Evolutionary conservation across 2,329 filamentous ascomycete genomes (phyloP).

Genomic region (Diaporthe sp.): DNA sequence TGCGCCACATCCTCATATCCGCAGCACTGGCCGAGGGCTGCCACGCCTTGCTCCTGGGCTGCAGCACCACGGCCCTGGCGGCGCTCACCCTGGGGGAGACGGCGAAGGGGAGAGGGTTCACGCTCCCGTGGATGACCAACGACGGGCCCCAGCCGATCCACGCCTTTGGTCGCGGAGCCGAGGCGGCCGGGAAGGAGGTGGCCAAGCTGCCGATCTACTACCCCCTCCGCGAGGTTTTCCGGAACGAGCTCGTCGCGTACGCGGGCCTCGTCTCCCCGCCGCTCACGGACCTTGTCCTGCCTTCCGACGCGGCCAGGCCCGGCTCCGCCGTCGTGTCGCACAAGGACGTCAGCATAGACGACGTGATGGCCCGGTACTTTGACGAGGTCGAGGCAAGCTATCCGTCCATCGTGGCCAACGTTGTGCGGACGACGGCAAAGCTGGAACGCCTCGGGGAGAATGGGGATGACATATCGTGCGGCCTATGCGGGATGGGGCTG

Average conservation of each 20-base stretch:
- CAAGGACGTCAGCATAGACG: slow-evolving; percentile 89
- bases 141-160: slow-evolving; percentile 72
- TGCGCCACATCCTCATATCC: slow-evolving; percentile 78
- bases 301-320: slow-evolving; percentile 48
- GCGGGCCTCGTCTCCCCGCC: slow-evolving; percentile 66
- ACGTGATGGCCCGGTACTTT: slow-evolving; percentile 92
- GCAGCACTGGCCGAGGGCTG: slow-evolving; percentile 72
- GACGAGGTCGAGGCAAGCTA: slow-evolving; percentile 87
- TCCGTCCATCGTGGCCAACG: slow-evolving; percentile 93
- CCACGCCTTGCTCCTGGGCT: slow-evolving; percentile 83
- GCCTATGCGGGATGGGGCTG: slow-evolving; percentile 78
- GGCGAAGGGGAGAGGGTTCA: slow-evolving; percentile 89
- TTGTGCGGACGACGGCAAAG: slow-evolving; percentile 92
- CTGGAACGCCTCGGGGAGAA: slow-evolving; percentile 66
- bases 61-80: slow-evolving; percentile 89
- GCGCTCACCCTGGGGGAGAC: slow-evolving; percentile 89
- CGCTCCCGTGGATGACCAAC: slow-evolving; percentile 83
- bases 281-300: slow-evolving; percentile 63
- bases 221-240: slow-evolving; percentile 87
- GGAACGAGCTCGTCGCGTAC: slow-evolving; percentile 82
- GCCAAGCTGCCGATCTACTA: slow-evolving; percentile 71
- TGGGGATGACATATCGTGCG: slow-evolving; percentile 62
- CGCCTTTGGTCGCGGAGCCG: slow-evolving; percentile 36
- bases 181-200: not conserved
- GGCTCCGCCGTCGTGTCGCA: slow-evolving; percentile 68